phyloP scores from a whole-genome alignment of 1,139 yeast genomes.

The Scheffersomyces titani region DNA sequence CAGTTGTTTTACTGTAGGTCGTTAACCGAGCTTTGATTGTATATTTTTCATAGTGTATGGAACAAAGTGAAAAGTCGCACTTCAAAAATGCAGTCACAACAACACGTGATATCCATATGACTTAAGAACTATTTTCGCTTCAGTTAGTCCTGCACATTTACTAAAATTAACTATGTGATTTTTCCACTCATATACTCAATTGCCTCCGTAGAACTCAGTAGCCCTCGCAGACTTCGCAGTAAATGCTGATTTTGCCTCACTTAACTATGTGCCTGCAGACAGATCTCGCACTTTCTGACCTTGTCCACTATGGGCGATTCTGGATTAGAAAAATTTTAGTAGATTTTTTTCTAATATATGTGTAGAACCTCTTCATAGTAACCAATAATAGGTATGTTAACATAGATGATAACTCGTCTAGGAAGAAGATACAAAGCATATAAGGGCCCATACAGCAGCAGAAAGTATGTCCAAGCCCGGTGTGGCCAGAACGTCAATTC shows the following conservation, averaged over 20 bases:
- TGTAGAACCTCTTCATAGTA: constrained; percentile 1
- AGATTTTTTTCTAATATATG: constrained; percentile 1
- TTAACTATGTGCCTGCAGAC: neutral
- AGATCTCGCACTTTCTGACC: constrained; percentile 2
- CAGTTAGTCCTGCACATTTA: neutral
- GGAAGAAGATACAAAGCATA: neutral
- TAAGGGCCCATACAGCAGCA: neutral
- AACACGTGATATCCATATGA: constrained; percentile 11
- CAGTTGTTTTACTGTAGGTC: too few relatives aligned
- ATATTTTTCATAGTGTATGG: neutral
- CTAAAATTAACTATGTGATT: neutral
- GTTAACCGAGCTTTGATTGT: neutral
- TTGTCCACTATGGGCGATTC: neutral
- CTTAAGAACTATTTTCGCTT: neutral
- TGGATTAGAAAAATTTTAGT: constrained; percentile 1
- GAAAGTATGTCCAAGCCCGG: neutral
- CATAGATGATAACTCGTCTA: neutral
- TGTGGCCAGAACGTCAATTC: neutral
- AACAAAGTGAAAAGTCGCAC: neutral
- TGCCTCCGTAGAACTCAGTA: neutral
- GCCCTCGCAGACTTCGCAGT: neutral
- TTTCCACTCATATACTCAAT: neutral
- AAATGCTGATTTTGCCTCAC: neutral
- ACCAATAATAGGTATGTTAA: constrained; percentile 16
- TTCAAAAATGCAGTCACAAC: constrained; percentile 17